Conservation (phyloP, 192 early-diverging fungal genomes). For the Coemansia sp. region DNA sequence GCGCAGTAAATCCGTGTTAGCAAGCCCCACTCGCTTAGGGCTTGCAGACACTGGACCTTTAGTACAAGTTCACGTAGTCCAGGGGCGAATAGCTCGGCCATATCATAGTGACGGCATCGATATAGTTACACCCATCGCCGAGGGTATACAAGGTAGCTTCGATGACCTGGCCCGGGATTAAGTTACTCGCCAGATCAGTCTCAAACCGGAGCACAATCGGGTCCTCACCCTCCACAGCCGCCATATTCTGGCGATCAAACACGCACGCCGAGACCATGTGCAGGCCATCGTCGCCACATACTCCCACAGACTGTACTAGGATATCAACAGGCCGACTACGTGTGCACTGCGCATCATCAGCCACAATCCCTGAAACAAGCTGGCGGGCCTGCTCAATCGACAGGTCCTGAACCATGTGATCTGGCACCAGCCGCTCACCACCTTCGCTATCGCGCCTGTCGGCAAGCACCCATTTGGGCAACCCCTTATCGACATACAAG, state of each 20-base stretch:
- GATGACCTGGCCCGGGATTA: conserved; percentile 36
- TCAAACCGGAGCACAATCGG: conserved; percentile 32
- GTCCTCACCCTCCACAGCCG: conserved; percentile 17
- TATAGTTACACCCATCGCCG: conserved; percentile 36
- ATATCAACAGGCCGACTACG: conserved; percentile 35
- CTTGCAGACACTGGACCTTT: conserved; percentile 4
- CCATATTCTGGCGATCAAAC: conserved; percentile 27
- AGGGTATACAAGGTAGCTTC: conserved; percentile 47
- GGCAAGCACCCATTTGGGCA: conserved; percentile 46
- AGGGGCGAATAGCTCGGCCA: conserved; percentile 55
- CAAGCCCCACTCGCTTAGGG: neutral
- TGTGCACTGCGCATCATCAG: conserved; percentile 9
- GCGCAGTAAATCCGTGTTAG: conserved; percentile 1
- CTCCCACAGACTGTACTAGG: conserved; percentile 16
- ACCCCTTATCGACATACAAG: conserved; percentile 19
- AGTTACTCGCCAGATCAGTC: conserved; percentile 6
- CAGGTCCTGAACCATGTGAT: neutral
- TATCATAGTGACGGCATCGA: conserved; percentile 50
- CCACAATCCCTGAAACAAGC: conserved; percentile 18
- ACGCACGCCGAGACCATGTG: conserved; percentile 7
- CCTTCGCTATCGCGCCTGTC: conserved; percentile 1
- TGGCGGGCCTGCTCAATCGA: conserved; percentile 23
- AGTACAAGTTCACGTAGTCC: conserved; percentile 30
- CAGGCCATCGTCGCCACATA: conserved; percentile 4
- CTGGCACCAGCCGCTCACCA: neutral